Percentiles rank a stretch among this genome's conserved stretches.
phyloP scores from a whole-genome alignment of 768 basidiomycete species.

The Leccinum variicolor region DNA sequence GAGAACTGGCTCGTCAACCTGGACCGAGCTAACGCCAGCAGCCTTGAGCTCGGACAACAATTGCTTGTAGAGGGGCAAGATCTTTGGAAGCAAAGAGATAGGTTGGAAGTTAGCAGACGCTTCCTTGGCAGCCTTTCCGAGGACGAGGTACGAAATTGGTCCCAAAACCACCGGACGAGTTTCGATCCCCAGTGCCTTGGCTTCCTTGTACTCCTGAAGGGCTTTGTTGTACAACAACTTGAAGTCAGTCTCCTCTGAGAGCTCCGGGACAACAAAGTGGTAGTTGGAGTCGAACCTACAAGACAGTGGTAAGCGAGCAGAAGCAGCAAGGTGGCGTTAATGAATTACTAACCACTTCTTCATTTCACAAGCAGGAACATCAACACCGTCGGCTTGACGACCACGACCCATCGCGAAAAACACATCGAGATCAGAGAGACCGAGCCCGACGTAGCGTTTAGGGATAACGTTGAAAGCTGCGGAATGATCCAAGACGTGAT shows the following conservation, averaged over 20 bases:
- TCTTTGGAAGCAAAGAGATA: slow-evolving; percentile 82
- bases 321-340: background rate
- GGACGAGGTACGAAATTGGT: slow-evolving; percentile 90
- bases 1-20: slow-evolving; percentile 95
- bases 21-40: slow-evolving; percentile 92
- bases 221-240: slow-evolving; percentile 96
- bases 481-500: slow-evolving; percentile 97
- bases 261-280: slow-evolving; percentile 97
- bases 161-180: slow-evolving; percentile 97
- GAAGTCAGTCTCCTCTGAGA: slow-evolving; percentile 88
- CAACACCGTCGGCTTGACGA: slow-evolving; percentile 89
- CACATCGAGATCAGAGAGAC: slow-evolving; percentile 86
- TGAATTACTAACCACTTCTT: slow-evolving; percentile 85
- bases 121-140: slow-evolving; percentile 88
- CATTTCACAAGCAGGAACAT: slow-evolving; percentile 98
- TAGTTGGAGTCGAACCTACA: slow-evolving; percentile 97
- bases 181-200: slow-evolving; percentile 79
- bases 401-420: slow-evolving; percentile 99
- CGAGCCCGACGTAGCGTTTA: slow-evolving; percentile 84
- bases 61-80: slow-evolving; percentile 89
- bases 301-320: slow-evolving; percentile 1
- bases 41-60: slow-evolving; percentile 88
- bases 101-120: slow-evolving; percentile 84
- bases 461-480: slow-evolving; percentile 96
- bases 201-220: slow-evolving; percentile 91